phyloP scores from a whole-genome alignment of 1,284 basidiomycete species.

The Cryptococcus amylolentus region DNA sequence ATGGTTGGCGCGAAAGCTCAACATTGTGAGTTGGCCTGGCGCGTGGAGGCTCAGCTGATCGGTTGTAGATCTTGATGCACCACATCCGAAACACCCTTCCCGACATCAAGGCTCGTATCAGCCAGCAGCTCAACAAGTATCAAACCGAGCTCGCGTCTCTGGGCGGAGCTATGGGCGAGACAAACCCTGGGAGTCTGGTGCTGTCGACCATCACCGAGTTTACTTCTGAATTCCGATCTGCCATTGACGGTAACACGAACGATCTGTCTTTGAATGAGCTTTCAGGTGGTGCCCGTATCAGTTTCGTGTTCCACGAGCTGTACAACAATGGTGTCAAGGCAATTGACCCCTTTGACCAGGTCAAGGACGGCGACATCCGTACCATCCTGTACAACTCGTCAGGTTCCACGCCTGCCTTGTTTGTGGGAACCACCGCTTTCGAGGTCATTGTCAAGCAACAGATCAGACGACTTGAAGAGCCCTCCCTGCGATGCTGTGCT shows the following conservation, averaged over 20 bases:
- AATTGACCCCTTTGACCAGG: slow-evolving; percentile 97
- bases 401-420: slow-evolving; percentile 91
- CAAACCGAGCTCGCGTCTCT: slow-evolving; percentile 77
- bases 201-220: slow-evolving; percentile 97
- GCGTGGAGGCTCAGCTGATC: not conserved
- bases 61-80: slow-evolving; percentile 84
- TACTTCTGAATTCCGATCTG: slow-evolving; percentile 89
- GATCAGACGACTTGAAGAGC: slow-evolving; percentile 93
- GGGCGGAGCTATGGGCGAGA: slow-evolving; percentile 81
- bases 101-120: slow-evolving; percentile 93
- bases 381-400: slow-evolving; percentile 96
- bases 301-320: slow-evolving; percentile 96
- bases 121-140: slow-evolving; percentile 80
- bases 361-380: slow-evolving; percentile 96
- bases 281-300: slow-evolving; percentile 94
- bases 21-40: slow-evolving; percentile 63
- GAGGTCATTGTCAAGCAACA: slow-evolving; percentile 99
- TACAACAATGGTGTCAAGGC: slow-evolving; percentile 94
- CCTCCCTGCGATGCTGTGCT: slow-evolving; percentile 85
- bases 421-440: slow-evolving; percentile 93
- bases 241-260: slow-evolving; percentile 95
- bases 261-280: slow-evolving; percentile 92
- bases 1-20: slow-evolving; percentile 93
- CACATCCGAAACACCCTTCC: slow-evolving; percentile 94
- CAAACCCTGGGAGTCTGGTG: slow-evolving; percentile 80